Base-by-base conservation (phyloP, 2,329 filamentous ascomycete genomes). In the Fusarium phyllophilum region DNA sequence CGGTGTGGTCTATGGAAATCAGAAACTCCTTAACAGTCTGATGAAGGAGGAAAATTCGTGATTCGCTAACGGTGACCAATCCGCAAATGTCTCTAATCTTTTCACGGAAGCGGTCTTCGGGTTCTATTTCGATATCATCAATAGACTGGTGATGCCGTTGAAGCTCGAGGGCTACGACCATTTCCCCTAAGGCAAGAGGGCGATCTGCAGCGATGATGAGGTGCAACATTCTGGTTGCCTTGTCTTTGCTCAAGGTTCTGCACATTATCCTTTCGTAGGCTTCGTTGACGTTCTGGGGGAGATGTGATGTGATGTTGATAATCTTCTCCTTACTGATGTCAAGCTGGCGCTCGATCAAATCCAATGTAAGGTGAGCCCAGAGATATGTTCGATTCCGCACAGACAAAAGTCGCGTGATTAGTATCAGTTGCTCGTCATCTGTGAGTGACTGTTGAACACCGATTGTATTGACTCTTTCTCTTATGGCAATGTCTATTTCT, bases 1-100 rank as follows among this genome's bases (percentile, higher is more conserved):
- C 14, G 0, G 29, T 0, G 7, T 33, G 8, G 2, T 33, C 7
- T 5, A 2, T 13, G 0, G 46, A 33, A 7, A 49, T 49, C 22
- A 49, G 10, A 33, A 49, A 49, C 3, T 49, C 46, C 8, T 49
- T 49, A 0, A 33, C 46, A 18, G 46, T 49, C 8, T 49, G 46
- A 2, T 49, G 46, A 1, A 49, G 29, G 33, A 49, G 46, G 5
- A 44, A 44, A 1, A 49, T 18, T n/a, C 46, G 46, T 7, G 46
- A 49, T 17, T 49, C 46, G 5, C 17, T 49, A 3, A 49, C 5
- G 1, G 46, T 49, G 2, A 49, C 46, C 5, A 49, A 9, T n/a
- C 46, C 46, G 29, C 29, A 49, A 3, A 49, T 33, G 29, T 49
- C 22, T 9, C 46, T 33, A 7, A 49, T 24, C 7, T 24, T 49